Conservation (phyloP, 306 rosid species). For the Coriaria nepalensis region DNA sequence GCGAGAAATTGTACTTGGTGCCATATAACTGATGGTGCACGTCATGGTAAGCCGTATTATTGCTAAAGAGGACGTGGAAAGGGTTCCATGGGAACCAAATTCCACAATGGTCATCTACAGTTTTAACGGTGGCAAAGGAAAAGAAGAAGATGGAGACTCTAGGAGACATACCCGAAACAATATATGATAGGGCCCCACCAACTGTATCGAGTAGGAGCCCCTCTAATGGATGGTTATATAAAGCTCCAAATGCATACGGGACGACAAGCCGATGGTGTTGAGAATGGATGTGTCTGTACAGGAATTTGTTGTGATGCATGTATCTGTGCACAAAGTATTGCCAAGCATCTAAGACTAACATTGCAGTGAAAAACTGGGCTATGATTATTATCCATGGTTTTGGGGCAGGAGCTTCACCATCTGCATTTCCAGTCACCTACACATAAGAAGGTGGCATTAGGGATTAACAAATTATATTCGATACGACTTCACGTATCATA, state of each 20-base stretch:
- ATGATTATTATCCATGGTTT: conserved; percentile 13
- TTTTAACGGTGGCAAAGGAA: conserved; percentile 70
- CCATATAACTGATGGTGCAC: conserved; percentile 89
- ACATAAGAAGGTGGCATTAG: not conserved
- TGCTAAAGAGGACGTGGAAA: conserved; percentile 63
- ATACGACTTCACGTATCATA: too few species aligned
- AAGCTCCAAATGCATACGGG: conserved; percentile 85
- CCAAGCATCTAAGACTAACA: conserved; percentile 87
- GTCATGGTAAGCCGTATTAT: conserved; percentile 88
- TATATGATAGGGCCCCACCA: conserved; percentile 70
- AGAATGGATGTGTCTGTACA: conserved; percentile 75
- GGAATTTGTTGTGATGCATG: conserved; percentile 83
- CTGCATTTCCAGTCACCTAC: conserved; percentile 14
- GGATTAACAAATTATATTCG: not conserved
- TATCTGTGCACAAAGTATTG: conserved; percentile 84
- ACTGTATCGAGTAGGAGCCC: conserved; percentile 84
- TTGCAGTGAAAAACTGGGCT: conserved; percentile 54
- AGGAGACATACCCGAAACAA: conserved; percentile 70
- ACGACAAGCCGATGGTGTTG: conserved; percentile 73
- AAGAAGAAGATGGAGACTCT: conserved; percentile 67
- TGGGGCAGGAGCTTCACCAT: conserved; percentile 7
- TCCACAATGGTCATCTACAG: conserved; percentile 83
- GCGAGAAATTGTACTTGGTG: conserved; percentile 68
- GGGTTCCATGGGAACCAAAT: conserved; percentile 77
- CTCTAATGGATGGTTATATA: conserved; percentile 78